Evolutionary conservation across 352 stramenopile species (phyloP), one percentile per base, ranked within the genome.

Genomic region (Pythium insidiosum): DNA sequence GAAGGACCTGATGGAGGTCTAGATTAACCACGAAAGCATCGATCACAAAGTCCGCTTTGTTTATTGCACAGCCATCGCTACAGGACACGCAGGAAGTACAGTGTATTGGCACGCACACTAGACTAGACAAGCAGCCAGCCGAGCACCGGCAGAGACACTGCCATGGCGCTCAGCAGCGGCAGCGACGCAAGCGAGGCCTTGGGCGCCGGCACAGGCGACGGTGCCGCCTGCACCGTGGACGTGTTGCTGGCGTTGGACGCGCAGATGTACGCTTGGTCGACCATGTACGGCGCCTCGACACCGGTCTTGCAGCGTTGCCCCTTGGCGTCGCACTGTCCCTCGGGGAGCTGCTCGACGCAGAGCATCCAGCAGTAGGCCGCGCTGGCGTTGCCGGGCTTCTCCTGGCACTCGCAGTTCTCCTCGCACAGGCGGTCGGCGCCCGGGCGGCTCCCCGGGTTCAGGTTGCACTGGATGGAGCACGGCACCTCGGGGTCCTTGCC

Each of bases 1-100:
- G 55, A 87, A 84, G 51, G 80, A 88, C 51, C 65, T 92, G 11
- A 63, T 56, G 12, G 67, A 66, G 18, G 62, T 90, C 5, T 93
- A 69, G 61, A 24, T 13, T 33, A 15, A 33, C 9, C 28, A 33
- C 9, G 9, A 33, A 9, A 15, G 28, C 28, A 13, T 33, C 9
- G 28, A 33, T 33, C 15, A 33, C 28, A 33, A 33, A n/a, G n/a
- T n/a, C n/a, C n/a, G n/a, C n/a, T n/a, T n/a, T n/a, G n/a, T n/a
- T n/a, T n/a, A n/a, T n/a, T n/a, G n/a, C n/a, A n/a, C n/a, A n/a
- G n/a, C n/a, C n/a, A n/a, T n/a, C n/a, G n/a, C n/a, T n/a, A n/a
- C n/a, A n/a, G 9, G 28, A 33, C 28, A 33, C 28, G 28, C 28
- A 33, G 15, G 9, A 33, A 33, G 15, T 9, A 9, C 28, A 15